These are phyloP conservation scores for Prototheca cutis DNA, from an alignment of 163 green algal species.

Conservation along the genomic window DNA sequence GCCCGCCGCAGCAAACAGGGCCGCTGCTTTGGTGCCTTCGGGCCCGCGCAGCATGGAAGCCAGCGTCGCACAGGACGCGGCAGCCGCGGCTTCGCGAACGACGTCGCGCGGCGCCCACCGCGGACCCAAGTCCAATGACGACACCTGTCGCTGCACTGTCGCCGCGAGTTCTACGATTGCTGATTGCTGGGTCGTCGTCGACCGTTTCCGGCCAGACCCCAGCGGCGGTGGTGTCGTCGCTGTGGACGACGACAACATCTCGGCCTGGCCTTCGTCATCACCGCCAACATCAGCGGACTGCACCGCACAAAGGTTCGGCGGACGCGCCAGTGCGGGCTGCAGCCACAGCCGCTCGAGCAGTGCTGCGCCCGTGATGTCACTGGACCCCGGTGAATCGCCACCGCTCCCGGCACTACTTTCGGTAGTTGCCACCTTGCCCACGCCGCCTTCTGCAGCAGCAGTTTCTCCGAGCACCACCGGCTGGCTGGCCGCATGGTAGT, in stretches of 20 bases:
- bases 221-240: no score
- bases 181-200: no score
- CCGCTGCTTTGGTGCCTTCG: not conserved
- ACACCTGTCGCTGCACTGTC: conserved; percentile 44
- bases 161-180: conserved; percentile 3
- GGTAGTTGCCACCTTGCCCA: not conserved
- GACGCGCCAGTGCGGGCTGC: no score
- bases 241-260: no score
- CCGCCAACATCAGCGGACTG: no score
- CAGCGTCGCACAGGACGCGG: conserved; percentile 14
- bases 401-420: not conserved
- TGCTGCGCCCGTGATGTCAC: not conserved
- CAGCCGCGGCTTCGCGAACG: conserved; percentile 24
- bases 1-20: conserved; percentile 28
- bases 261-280: no score
- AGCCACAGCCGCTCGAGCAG: not conserved
- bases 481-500: no score
- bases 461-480: no score
- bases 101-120: conserved; percentile 16
- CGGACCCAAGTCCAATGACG: conserved; percentile 32
- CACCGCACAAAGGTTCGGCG: no score
- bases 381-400: not conserved
- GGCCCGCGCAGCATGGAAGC: conserved; percentile 9
- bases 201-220: no score
- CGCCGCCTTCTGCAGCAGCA: not conserved